Evolutionary conservation across 495 filamentous ascomycete genomes (phyloP), one percentile per base, ranked within the genome.

Genomic region (Trichoderma asperelloides): DNA sequence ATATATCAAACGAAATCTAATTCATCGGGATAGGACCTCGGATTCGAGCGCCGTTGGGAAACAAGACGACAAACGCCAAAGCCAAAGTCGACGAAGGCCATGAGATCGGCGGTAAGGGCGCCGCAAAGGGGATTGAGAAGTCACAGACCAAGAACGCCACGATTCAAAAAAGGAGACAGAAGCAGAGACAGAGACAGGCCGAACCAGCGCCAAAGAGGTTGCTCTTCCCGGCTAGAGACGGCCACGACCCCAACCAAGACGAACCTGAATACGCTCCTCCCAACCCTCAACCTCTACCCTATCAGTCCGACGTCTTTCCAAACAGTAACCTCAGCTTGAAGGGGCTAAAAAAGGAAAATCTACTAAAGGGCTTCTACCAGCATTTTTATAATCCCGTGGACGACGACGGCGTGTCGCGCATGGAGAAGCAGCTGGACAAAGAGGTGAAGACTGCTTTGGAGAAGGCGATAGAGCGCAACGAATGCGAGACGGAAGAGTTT

Each of bases 51-150:
- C 88, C 91, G 4, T 78, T 97, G 64, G 96, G 96, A 45, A 84
- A 88, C 80, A 99, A 99, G 77, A 98, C 94, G 0, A 97, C 95
- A 55, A 99, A 99, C 77, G 91, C 90, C 49, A 97, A 95, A 79
- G 84, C 90, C 64, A 90, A 82, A 72, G 83, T 83, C 16, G n/a
- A 60, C 27, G 23, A 13, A 5, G 82, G 88, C 45, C 91, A 77
- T 23, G 71, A 78, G 4, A 72, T 76, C 0, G 80, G 76, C 21
- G 80, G 71, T 51, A 83, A 82, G 68, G 71, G 73, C 21, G 73
- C 74, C 43, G 71, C 74, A 27, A 75, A 74, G n/a, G 71, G 80
- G 65, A 63, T 80, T 41, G 78, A 82, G 65, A 81, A 81, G 70
- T 76, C 80, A 0, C 73, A 78, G 28, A 70, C 68, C 4, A 74